Conservation (phyloP, 129 eudicot species). For the Flaveria brownii region DNA sequence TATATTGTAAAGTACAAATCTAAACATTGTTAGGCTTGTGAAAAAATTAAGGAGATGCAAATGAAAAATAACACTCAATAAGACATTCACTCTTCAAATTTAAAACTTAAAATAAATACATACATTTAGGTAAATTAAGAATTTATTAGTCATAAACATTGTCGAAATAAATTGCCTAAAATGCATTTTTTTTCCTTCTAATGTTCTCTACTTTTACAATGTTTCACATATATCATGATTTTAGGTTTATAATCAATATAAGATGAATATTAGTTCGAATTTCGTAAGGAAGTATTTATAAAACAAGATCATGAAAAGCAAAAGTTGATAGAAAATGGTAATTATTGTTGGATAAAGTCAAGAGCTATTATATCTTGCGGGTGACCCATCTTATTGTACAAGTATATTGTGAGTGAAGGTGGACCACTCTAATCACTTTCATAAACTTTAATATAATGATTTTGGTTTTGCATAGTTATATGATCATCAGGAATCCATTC, state of each 20-base stretch:
- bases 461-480: background rate
- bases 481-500: background rate
- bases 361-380: slow-evolving; percentile 20
- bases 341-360: background rate
- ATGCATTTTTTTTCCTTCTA: no score
- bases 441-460: background rate
- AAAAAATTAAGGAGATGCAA: no score
- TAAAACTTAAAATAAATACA: no score
- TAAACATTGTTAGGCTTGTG: no score
- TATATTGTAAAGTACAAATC: no score
- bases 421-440: slow-evolving; percentile 6
- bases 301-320: background rate
- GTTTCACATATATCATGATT: background rate
- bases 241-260: background rate
- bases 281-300: background rate
- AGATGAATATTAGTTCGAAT: background rate
- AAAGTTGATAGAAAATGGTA: background rate
- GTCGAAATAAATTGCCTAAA: no score
- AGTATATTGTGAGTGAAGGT: background rate
- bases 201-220: no score
- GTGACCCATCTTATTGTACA: slow-evolving; percentile 27
- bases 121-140: no score
- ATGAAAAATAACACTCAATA: no score
- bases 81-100: no score
- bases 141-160: no score